Evolutionary conservation across 1,284 basidiomycete genomes (phyloP), one percentile per base, ranked within the genome.

Genomic region (Wallemia mellicola): DNA sequence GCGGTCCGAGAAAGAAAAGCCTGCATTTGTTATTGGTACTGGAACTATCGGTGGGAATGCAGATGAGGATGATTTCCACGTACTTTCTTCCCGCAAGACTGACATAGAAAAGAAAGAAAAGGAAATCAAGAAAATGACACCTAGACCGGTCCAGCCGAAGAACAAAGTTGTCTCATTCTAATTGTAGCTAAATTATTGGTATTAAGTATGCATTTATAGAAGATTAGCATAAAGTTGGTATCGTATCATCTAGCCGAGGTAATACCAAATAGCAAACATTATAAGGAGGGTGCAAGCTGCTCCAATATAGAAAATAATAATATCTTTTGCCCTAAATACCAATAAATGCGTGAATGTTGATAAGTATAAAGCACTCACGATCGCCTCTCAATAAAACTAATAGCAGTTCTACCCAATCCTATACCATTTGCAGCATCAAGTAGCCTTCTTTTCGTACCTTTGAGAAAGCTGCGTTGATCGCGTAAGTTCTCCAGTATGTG

Each of bases 341-440:
- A 30, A 30, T 30, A 17, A 22, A n/a, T 48, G 38, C 14, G 38
- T n/a, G 38, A 48, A 15, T 48, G 22, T 11, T n/a, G 38, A 22
- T n/a, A 22, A 3, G 5, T 11, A 48, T 59, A 60, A 48, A 48
- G 14, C 24, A 71, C 73, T 66, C 66, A 86, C 81, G 86, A 91
- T 69, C 89, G 75, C 64, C 81, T 77, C 68, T 95, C 91, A 64
- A 95, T 88, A 85, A 88, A 95, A 1, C 83, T 80, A 68, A 95
- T 94, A 25, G 91, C 88, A 68, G 91, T 79, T 63, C 87, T 76
- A 68, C 86, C 87, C 65, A 95, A 71, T 0, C 91, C 91, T 58
- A 95, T 71, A 19, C 87, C 91, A 70, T 94, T 94, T 54, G 89
- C 89, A 48, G 86, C 82, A 67, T 86, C 81, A 61, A 92, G 70